Evolutionary conservation across 768 basidiomycete species (phyloP).

Genomic region (Suillus plorans): DNA sequence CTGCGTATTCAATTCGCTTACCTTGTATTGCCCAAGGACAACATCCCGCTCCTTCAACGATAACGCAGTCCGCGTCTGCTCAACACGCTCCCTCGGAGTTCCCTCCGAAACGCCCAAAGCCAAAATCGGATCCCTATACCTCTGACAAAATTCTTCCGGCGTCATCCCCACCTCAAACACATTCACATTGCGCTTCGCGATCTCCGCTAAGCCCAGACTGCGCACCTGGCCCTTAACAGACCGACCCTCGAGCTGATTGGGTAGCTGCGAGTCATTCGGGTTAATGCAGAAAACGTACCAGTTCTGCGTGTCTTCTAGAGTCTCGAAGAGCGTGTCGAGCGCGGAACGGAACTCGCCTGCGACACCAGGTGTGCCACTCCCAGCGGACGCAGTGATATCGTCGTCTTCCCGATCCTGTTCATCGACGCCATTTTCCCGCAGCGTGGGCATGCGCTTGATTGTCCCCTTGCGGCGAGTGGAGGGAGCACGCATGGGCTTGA

Average conservation of each 20-base stretch:
- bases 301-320: slow-evolving; percentile 82
- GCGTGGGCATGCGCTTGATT: slow-evolving; percentile 48
- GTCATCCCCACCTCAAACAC: slow-evolving; percentile 86
- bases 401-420: slow-evolving; percentile 48
- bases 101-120: slow-evolving; percentile 60
- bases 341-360: slow-evolving; percentile 88
- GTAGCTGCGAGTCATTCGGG: slow-evolving; percentile 93
- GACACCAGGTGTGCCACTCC: slow-evolving; percentile 59
- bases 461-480: slow-evolving; percentile 83
- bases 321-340: slow-evolving; percentile 82
- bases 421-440: slow-evolving; percentile 33
- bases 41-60: slow-evolving; percentile 68
- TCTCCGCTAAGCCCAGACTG: slow-evolving; percentile 74
- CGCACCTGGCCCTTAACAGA: slow-evolving; percentile 91
- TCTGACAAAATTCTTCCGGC: slow-evolving; percentile 79
- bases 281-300: slow-evolving; percentile 94
- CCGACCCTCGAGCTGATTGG: slow-evolving; percentile 90
- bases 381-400: slow-evolving; percentile 27
- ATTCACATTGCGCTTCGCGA: slow-evolving; percentile 63
- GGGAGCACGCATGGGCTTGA: slow-evolving; percentile 92
- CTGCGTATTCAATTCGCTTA: slow-evolving; percentile 24
- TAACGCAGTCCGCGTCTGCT: slow-evolving; percentile 56
- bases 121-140: slow-evolving; percentile 72
- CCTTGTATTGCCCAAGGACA: slow-evolving; percentile 83
- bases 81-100: slow-evolving; percentile 56